Evolutionary conservation across 306 rosid species (phyloP).

Genomic region (Rubus idaeus): DNA sequence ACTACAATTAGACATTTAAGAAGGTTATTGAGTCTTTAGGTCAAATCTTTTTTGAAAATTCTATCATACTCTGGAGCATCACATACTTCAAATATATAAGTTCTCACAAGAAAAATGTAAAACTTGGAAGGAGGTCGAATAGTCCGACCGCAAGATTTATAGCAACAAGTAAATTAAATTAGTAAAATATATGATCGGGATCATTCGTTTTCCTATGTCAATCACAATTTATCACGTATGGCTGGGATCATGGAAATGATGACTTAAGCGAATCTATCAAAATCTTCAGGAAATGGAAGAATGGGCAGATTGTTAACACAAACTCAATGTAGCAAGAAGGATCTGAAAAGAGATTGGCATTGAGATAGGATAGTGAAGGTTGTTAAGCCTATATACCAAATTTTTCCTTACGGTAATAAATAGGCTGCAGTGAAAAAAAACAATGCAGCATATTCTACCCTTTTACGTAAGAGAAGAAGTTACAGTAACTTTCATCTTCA

Average conservation of each 20-base stretch:
- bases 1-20: no score
- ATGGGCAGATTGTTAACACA: no score
- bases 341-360: neutral
- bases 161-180: neutral
- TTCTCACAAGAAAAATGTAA: no score
- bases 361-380: neutral
- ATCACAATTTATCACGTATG: neutral
- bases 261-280: no score
- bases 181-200: neutral
- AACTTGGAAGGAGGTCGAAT: neutral
- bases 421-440: neutral
- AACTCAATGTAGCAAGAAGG: no score
- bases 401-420: no score
- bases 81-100: no score
- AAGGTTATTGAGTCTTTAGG: neutral
- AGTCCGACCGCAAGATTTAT: neutral
- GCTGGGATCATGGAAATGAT: neutral
- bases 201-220: neutral
- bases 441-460: neutral
- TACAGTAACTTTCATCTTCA: slow-evolving; percentile 2
- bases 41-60: no score
- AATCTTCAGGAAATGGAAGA: neutral
- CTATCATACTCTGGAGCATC: neutral
- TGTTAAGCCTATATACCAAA: neutral
- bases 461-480: neutral